Conservation (phyloP, 2,329 filamentous ascomycete genomes). For the Curvularia lunata region DNA sequence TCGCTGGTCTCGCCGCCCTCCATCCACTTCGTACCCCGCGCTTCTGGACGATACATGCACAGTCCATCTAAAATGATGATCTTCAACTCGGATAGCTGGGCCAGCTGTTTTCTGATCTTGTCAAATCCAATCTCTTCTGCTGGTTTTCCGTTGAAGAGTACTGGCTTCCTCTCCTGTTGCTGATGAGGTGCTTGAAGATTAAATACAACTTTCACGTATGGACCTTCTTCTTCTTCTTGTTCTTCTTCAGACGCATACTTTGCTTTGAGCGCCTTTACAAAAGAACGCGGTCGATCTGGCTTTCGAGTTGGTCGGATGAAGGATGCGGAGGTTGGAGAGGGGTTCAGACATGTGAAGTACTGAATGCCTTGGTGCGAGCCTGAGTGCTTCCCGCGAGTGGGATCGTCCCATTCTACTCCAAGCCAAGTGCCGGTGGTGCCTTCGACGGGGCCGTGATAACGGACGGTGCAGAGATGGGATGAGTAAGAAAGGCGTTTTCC, state of each 20-base stretch:
- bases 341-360: conserved; percentile 57
- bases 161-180: conserved; percentile 53
- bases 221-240: conserved; percentile 27
- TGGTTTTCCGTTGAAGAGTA: conserved; percentile 79
- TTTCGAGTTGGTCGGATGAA: conserved; percentile 82
- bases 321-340: conserved; percentile 75
- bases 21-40: conserved; percentile 30
- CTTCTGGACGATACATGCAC: conserved; percentile 59
- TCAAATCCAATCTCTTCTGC: conserved; percentile 96
- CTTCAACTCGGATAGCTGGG: conserved; percentile 76
- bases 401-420: conserved; percentile 96
- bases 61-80: conserved; percentile 83
- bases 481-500: conserved; percentile 84
- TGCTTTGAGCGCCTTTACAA: conserved; percentile 77
- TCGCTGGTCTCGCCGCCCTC: conserved; percentile 44
- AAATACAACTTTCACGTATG: conserved; percentile 41
- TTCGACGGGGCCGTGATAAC: conserved; percentile 78
- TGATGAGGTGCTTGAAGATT: conserved; percentile 26
- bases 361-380: conserved; percentile 77
- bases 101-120: conserved; percentile 82
- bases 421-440: conserved; percentile 83
- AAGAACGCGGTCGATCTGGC: conserved; percentile 71
- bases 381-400: conserved; percentile 84
- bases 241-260: conserved; percentile 73
- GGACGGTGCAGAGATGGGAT: conserved; percentile 79